Conservation (phyloP, 2,329 filamentous ascomycete genomes). For the Fusarium incarnatum region DNA sequence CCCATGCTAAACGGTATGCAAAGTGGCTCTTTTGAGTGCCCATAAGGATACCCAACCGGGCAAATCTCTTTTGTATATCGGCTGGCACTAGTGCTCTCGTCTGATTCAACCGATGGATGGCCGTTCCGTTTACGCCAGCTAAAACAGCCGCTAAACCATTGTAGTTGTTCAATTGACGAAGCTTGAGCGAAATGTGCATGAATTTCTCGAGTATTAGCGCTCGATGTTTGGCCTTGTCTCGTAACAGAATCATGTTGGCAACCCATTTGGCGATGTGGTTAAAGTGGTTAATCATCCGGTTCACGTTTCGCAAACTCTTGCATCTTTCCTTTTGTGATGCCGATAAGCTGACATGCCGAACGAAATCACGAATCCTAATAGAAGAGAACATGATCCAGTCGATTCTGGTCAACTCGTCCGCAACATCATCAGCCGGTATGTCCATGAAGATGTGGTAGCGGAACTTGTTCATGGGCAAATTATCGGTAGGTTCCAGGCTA, state of each 20-base stretch:
- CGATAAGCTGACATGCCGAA: slow-evolving; percentile 87
- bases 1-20: slow-evolving; percentile 96
- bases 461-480: slow-evolving; percentile 79
- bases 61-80: slow-evolving; percentile 83
- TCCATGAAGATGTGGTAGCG: slow-evolving; percentile 94
- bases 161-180: slow-evolving; percentile 95
- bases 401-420: slow-evolving; percentile 91
- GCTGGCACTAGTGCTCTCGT: slow-evolving; percentile 81
- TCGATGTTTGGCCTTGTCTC: slow-evolving; percentile 96
- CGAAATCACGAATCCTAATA: slow-evolving; percentile 90
- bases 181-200: slow-evolving; percentile 87
- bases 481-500: slow-evolving; percentile 75
- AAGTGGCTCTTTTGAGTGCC: slow-evolving; percentile 91
- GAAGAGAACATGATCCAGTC: slow-evolving; percentile 99
- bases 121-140: slow-evolving; percentile 89
- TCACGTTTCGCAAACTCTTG: slow-evolving; percentile 84
- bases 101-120: slow-evolving; percentile 84
- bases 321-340: slow-evolving; percentile 78
- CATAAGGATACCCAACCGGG: slow-evolving; percentile 91
- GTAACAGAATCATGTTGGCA: slow-evolving; percentile 83
- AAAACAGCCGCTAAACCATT: slow-evolving; percentile 95
- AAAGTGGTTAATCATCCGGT: slow-evolving; percentile 94
- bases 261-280: slow-evolving; percentile 88
- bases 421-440: slow-evolving; percentile 84
- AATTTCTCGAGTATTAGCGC: slow-evolving; percentile 94